These are phyloP conservation scores for Kluyveromyces wickerhamii DNA, from an alignment of 805 yeast genomes.

Conservation along the genomic window DNA sequence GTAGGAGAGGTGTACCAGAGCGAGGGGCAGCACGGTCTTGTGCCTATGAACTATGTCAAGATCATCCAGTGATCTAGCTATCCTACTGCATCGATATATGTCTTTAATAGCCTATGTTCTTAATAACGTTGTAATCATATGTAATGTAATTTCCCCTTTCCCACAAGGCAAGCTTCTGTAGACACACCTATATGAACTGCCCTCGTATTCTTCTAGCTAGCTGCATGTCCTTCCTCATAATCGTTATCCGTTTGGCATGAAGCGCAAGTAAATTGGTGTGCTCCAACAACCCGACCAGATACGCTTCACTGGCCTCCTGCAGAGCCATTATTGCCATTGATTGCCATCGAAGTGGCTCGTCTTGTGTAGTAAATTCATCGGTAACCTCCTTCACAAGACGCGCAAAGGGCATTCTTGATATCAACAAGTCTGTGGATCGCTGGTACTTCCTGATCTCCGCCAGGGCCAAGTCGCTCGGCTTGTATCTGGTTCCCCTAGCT, in stretches of 20 bases:
- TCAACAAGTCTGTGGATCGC: conserved; percentile 55
- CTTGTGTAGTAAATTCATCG: conserved; percentile 38
- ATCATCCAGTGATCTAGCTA: background rate
- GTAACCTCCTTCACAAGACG: conserved; percentile 69
- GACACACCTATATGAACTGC: conserved; percentile 22
- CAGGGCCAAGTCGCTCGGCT: conserved; percentile 60
- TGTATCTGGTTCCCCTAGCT: conserved; percentile 40
- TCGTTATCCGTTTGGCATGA: conserved; percentile 77
- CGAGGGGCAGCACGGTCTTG: conserved; percentile 7
- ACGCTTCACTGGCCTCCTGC: conserved; percentile 79
- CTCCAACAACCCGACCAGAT: conserved; percentile 60
- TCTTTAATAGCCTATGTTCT: background rate
- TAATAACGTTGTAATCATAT: background rate
- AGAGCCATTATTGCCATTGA: conserved; percentile 67
- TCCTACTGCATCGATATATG: background rate
- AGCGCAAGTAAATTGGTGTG: conserved; percentile 72
- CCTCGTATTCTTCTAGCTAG: conserved; percentile 74
- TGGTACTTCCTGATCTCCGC: conserved; percentile 64
- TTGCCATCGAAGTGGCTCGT: conserved; percentile 66
- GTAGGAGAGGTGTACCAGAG: conserved; percentile 24
- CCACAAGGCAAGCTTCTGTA: background rate
- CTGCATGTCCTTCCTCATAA: conserved; percentile 77
- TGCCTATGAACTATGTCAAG: conserved; percentile 10
- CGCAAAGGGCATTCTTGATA: conserved; percentile 71
- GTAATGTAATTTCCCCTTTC: background rate